phyloP scores from a whole-genome alignment of 495 filamentous ascomycete species.

The Cudoniella acicularis region DNA sequence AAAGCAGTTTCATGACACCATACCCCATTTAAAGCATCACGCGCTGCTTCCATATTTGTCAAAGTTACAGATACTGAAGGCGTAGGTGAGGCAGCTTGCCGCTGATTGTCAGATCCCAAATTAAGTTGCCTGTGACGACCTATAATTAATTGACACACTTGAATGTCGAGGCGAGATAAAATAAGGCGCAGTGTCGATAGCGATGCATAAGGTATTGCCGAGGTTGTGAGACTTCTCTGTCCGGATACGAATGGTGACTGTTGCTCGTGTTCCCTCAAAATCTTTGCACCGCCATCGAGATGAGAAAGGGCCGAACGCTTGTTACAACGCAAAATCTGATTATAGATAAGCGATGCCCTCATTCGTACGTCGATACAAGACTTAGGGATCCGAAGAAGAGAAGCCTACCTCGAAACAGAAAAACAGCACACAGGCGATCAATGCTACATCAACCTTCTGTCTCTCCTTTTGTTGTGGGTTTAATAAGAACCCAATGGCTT shows the following conservation, averaged over 20 bases:
- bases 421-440: conserved; percentile 2
- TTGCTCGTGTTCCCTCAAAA: conserved; percentile 18
- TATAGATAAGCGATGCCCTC: background rate
- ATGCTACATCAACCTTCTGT: background rate
- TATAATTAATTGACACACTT: background rate
- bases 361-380: background rate
- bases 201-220: background rate
- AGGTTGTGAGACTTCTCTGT: background rate
- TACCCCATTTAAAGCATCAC: background rate
- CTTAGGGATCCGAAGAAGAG: background rate
- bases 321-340: conserved; percentile 34
- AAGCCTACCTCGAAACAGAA: conserved; percentile 21
- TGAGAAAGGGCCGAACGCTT: conserved; percentile 37
- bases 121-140: background rate
- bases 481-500: background rate
- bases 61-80: background rate
- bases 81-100: background rate
- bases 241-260: background rate
- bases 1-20: no score
- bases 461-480: background rate
- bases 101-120: no score
- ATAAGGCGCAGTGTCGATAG: background rate
- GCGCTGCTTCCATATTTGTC: background rate
- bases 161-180: background rate
- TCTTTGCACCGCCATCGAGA: conserved; percentile 38